Base-by-base conservation (phyloP, 768 basidiomycete species). In the Gloeopeniophorella convolvens region DNA sequence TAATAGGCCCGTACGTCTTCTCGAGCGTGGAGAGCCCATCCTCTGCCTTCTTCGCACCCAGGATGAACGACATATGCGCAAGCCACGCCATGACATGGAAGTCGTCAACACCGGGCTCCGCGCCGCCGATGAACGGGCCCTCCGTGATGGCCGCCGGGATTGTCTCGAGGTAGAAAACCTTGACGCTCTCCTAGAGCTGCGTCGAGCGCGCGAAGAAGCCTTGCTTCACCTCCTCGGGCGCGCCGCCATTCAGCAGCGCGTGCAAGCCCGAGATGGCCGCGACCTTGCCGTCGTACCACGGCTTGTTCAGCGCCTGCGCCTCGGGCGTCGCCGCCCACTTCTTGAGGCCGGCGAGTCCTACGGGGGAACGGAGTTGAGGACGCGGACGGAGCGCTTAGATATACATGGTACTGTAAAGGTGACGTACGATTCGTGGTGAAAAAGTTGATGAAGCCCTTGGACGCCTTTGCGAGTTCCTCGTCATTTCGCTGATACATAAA, bases 51-150 rank as follows among this genome's bases (percentile, higher is more conserved):
- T 60, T 63, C 21, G 65, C 72, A 1, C 74, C 74, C 1, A 60
- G 48, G 5, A 74, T 56, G 20, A 64, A 63, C 12, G 68, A 67
- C 21, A 78, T 70, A 26, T 75, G 71, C 21, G 76, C 72, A 23
- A 80, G 62, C 78, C 76, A 81, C 7, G 69, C 75, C 5, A 54
- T 72, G 34, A 80, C 63, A 62, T 78, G 78, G 65, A 75, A 78
- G 58, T 78, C 80, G 46, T 76, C 76, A 59, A 77, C 75, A 7
- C 76, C 71, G 0, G 76, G 76, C 33, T 45, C 55, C 4, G 62
- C 68, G 8, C 77, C 78, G 16, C 70, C 73, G 32, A 78, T 65
- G 65, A 79, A 80, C 4, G 70, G 70, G 8, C 63, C 66, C 12
- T 63, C 64, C 15, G 72, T 71, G 16, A 81, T 65, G 46, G 65